These are phyloP conservation scores for Fraxinus greggii DNA, from an alignment of 305 asterid genomes.

Conservation along the genomic window DNA sequence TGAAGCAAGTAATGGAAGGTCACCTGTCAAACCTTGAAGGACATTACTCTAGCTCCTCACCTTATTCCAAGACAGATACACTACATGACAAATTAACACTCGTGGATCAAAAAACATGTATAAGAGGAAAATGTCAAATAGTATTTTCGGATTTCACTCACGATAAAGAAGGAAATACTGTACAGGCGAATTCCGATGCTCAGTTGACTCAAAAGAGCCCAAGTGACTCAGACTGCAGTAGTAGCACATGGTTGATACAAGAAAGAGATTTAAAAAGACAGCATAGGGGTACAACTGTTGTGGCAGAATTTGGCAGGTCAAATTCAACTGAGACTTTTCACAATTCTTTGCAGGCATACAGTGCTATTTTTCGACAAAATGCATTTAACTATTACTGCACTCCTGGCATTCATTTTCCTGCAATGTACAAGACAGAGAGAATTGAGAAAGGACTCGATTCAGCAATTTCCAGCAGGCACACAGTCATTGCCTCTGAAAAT, in stretches of 20 bases:
- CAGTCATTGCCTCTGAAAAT: slow-evolving; percentile 25
- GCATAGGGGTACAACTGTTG: slow-evolving; percentile 27
- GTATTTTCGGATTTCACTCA: slow-evolving; percentile 69
- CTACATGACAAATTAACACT: slow-evolving; percentile 22
- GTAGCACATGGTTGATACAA: slow-evolving; percentile 33
- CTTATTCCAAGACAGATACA: slow-evolving; percentile 31
- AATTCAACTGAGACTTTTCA: slow-evolving; percentile 38
- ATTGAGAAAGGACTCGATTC: slow-evolving; percentile 43
- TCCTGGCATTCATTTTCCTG: slow-evolving; percentile 17
- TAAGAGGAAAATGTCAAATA: slow-evolving; percentile 67
- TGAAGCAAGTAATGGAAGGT: slow-evolving; percentile 27
- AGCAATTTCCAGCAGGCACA: slow-evolving; percentile 34
- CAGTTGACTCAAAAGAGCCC: slow-evolving; percentile 35
- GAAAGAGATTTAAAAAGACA: slow-evolving; percentile 49
- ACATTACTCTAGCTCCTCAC: slow-evolving; percentile 26
- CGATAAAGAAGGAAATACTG: slow-evolving; percentile 56
- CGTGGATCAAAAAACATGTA: slow-evolving; percentile 28
- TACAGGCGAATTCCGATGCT: slow-evolving; percentile 31
- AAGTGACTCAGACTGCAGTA: slow-evolving; percentile 43
- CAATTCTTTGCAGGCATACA: slow-evolving; percentile 53
- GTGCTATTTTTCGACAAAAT: slow-evolving; percentile 30
- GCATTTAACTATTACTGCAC: slow-evolving; percentile 26
- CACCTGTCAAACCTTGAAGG: slow-evolving; percentile 30
- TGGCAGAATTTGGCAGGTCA: slow-evolving; percentile 42
- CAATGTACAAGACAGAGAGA: slow-evolving; percentile 24